phyloP scores from a whole-genome alignment of 495 filamentous ascomycete genomes.

The Penicillium argentinense region DNA sequence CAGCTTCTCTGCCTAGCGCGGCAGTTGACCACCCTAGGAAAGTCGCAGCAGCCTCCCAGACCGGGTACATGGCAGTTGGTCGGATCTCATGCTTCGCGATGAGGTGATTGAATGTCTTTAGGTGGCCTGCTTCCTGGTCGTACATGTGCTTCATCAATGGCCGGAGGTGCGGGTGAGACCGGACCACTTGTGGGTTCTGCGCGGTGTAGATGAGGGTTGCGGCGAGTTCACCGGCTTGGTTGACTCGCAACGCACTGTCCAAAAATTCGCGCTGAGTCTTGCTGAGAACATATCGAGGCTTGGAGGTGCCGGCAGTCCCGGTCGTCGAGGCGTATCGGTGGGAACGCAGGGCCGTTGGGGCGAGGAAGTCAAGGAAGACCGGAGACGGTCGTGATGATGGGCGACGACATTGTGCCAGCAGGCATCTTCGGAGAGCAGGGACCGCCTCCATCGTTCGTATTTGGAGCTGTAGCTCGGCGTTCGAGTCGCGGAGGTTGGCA shows the following conservation, averaged over 20 bases:
- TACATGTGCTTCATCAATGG: slow-evolving; percentile 97
- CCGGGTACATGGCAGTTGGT: slow-evolving; percentile 88
- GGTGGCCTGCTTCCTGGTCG: slow-evolving; percentile 88
- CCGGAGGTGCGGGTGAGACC: slow-evolving; percentile 79
- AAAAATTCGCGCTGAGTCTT: slow-evolving; percentile 71
- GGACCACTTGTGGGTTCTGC: slow-evolving; percentile 73
- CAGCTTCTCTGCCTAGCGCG: slow-evolving; percentile 86
- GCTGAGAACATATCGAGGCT: slow-evolving; percentile 62
- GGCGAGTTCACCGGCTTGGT: slow-evolving; percentile 87
- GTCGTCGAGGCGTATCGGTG: slow-evolving; percentile 33
- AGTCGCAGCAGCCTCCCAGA: slow-evolving; percentile 84
- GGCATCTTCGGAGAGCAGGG: slow-evolving; percentile 20
- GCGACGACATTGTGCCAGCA: slow-evolving; percentile 16
- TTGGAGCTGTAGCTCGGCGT: not conserved
- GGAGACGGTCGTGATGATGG: slow-evolving; percentile 17
- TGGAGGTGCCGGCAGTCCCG: slow-evolving; percentile 21
- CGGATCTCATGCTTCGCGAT: slow-evolving; percentile 87
- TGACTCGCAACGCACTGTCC: slow-evolving; percentile 80
- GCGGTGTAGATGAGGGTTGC: slow-evolving; percentile 83
- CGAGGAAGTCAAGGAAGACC: slow-evolving; percentile 44
- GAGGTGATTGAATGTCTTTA: slow-evolving; percentile 79
- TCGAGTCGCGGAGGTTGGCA: slow-evolving; percentile 3
- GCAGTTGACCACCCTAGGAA: slow-evolving; percentile 88
- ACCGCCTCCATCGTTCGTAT: slow-evolving; percentile 17
- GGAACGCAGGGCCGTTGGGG: slow-evolving; percentile 28